Evolutionary conservation across 805 yeast species (phyloP).

Genomic region (Cyberlindnera bimundalis): DNA sequence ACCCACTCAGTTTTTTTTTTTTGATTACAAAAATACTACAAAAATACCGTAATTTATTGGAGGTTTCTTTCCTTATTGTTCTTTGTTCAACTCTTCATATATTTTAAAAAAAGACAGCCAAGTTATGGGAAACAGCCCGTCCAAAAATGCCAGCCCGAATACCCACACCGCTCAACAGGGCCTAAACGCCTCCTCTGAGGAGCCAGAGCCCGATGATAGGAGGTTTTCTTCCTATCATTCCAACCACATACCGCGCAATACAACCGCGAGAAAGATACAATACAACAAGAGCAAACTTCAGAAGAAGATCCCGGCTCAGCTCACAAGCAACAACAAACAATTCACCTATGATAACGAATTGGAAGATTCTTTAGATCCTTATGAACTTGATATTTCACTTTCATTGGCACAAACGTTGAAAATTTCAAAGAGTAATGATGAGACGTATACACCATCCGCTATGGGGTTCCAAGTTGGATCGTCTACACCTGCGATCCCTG

Average conservation of each 20-base stretch:
- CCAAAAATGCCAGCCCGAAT: slow-evolving; percentile 39
- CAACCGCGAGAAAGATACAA: slow-evolving; percentile 20
- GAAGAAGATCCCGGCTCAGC: slow-evolving; percentile 13
- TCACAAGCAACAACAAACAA: slow-evolving; percentile 3
- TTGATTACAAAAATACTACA: too few species aligned
- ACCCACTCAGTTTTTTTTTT: too few species aligned
- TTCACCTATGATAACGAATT: slow-evolving; percentile 21
- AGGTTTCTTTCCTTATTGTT: too few species aligned
- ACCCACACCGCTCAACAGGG: slow-evolving; percentile 31
- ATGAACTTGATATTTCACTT: slow-evolving; percentile 33
- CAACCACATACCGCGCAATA: slow-evolving; percentile 15
- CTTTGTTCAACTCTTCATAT: too few species aligned
- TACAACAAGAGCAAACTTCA: slow-evolving; percentile 22
- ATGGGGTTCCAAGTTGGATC: not conserved
- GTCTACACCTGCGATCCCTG: slow-evolving; percentile 2
- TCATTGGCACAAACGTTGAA: slow-evolving; percentile 34
- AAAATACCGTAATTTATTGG: too few species aligned
- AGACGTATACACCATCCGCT: not conserved
- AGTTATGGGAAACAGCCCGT: slow-evolving; percentile 65
- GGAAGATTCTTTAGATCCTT: slow-evolving; percentile 8
- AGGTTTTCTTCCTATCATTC: slow-evolving; percentile 36
- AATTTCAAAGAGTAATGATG: slow-evolving; percentile 2
- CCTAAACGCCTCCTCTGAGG: slow-evolving; percentile 31
- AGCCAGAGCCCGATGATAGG: slow-evolving; percentile 49
- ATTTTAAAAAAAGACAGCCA: too few species aligned